Base-by-base conservation (phyloP, 495 filamentous ascomycete species). In the Entonaema liquescens region DNA sequence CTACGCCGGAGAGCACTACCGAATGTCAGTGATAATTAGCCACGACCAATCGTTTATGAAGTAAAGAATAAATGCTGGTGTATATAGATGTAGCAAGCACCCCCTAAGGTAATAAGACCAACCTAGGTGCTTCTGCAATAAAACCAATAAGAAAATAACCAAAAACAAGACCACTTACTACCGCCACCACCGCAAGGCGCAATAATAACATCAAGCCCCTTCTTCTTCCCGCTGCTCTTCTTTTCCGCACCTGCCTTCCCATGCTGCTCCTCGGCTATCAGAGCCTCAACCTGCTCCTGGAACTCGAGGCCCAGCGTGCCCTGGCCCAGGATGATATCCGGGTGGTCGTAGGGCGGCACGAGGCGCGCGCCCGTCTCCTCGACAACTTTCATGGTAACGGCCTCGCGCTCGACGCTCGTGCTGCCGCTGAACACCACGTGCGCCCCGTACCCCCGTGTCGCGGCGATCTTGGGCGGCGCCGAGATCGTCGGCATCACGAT, bases 401-500 rank as follows among this genome's bases (percentile, higher is more conserved):
- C 91, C 78, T 97, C 93, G 6, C 95, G 88, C 81, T 98, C 95
- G 1, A 85, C 76, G 40, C 87, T 87, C 2, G 94, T 98, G 59
- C 87, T 88, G 21, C 94, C 95, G 75, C 87, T 91, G 86, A 97
- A 96, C 31, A 92, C 83, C 19, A 99, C 86, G n/a, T 83, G 80
- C 2, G 93, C 92, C 62, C 91, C 91, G 77, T 96, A 91, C 0
- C 85, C 84, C 53, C 83, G 79, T 0, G 94, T 97, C 2, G 90
- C 93, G 21, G 91, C 89, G 71, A 98, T 93, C 79, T 98, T 99
- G 65, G 89, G 90, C 12, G 91, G 86, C 0, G 92, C 91, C 67
- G 89, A 91, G 77, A 94, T 96, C 3, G 78, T 70, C 0, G 95
- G 95, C 95, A 99, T 99, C 44, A 98, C 89, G 70, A 99, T 92